Base-by-base conservation (phyloP, 169 alveolate genomes). In the Eimeria zaria region DNA sequence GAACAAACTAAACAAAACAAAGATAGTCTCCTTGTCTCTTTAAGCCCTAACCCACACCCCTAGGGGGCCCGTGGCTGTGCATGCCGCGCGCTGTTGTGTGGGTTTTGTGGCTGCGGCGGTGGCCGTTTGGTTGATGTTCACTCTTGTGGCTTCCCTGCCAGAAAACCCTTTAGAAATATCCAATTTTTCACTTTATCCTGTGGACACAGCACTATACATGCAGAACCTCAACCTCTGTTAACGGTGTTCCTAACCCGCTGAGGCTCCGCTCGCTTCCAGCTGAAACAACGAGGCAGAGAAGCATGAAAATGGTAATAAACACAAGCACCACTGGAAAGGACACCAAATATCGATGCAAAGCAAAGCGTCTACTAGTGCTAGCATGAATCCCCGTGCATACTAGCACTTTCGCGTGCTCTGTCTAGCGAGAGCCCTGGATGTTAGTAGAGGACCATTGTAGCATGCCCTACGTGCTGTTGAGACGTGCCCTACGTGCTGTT, bases 1-100 rank as follows among this genome's bases (percentile, higher is more conserved):
- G 46, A 41, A 85, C 64, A 85, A 60, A 85, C 44, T 85, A 85
- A 85, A 85, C 93, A 62, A 44, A 62, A 85, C 93, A 60, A 85
- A 85, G 81, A 60, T 85, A 85, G 64, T 27, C 39, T 44, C 78
- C 67, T 39, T 48, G 93, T 60, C 81, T 58, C 93, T 62, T 58
- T 41, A 62, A 85, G 81, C 93, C 71, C 80, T 85, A 60, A 85
- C 64, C 93, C 93, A 69, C 78, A 62, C 81, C 93, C 74, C 30
- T 46, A 30, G 93, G 92, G 91, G 93, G 93, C 93, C 93, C 93
- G 93, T 58, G 53, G 93, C 81, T 85, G 44, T 60, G 93, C 93
- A 85, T 85, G 93, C 93, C 62, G 48, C 33, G 93, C 64, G 81
- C 51, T 27, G 81, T 1, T 83, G 91, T 53, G 81, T 85, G 93